Base-by-base conservation (phyloP, 176 grass and related monocot species). In the Carex parvula region DNA sequence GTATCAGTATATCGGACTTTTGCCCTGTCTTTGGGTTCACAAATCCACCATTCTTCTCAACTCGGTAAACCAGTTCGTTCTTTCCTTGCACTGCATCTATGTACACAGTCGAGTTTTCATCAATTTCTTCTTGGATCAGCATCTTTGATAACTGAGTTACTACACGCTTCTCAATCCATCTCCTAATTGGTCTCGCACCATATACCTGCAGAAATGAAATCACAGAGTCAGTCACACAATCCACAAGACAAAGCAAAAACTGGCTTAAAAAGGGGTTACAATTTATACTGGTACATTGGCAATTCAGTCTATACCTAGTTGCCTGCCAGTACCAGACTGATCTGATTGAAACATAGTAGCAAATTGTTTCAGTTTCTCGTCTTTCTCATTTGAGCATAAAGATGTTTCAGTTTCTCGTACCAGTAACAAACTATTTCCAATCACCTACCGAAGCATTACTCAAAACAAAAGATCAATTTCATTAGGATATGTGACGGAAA, bases 141-240 rank as follows among this genome's bases (percentile, higher is more conserved):
- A 94, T 94, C 87, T 91, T 97, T 58, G 92, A 97, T 46, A 97
- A 70, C 44, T 97, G 87, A 1, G 90, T 94, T 64, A 97, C 92
- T 13, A 97, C 88, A 65, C 84, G 56, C 94, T 92, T 97, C 90
- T 94, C 94, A 60, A 97, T 88, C 91, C 94, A 97, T 66, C 94
- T 84, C 83, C 88, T 87, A n/a, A 97, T 94, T 10, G 91, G 94
- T 61, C 91, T 90, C 22, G 91, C 94, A 54, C 91, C 91, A 33
- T 89, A 94, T 1, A 97, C 88, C 91, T 91, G 74, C 42, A 11
- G 33, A 84, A 61, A 29, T 59, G 30, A 79, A 12, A 12, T 4
- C 26, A 29, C 2, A 55, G n/a, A 77, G 73, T 56, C 50, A 77
- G 73, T 7, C 13, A 56, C 32, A 30, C 9, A 21, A 56, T 77